These are phyloP conservation scores for Elymus sibiricus DNA, from an alignment of 176 grass and related monocot species.

Conservation along the genomic window DNA sequence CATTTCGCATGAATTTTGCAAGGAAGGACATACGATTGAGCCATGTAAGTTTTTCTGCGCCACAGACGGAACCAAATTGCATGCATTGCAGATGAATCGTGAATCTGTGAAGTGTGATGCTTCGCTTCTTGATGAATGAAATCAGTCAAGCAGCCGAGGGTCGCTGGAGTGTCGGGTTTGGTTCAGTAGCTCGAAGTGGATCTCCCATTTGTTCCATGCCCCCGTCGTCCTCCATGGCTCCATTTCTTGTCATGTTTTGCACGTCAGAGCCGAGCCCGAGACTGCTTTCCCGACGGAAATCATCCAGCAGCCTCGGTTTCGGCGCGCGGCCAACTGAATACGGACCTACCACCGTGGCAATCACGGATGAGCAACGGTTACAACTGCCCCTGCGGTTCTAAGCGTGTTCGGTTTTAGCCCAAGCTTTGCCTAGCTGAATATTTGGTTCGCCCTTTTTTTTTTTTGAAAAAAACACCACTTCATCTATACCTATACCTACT, in stretches of 20 bases:
- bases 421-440: too few species aligned
- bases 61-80: neutral
- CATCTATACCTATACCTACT: too few species aligned
- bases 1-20: neutral
- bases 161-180: neutral
- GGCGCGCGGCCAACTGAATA: too few species aligned
- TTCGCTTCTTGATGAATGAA: neutral
- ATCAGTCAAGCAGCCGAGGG: neutral
- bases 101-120: neutral
- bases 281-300: too few species aligned
- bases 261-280: neutral
- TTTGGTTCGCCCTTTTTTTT: too few species aligned
- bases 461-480: too few species aligned
- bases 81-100: neutral
- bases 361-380: too few species aligned
- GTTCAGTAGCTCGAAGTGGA: neutral
- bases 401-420: too few species aligned
- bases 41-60: neutral
- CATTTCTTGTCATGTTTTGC: neutral
- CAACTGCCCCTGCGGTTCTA: too few species aligned
- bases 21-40: neutral
- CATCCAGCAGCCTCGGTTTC: too few species aligned
- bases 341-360: too few species aligned
- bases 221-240: neutral
- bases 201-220: neutral